Evolutionary conservation across 495 filamentous ascomycete genomes (phyloP).

Genomic region (Entonaema liquescens): DNA sequence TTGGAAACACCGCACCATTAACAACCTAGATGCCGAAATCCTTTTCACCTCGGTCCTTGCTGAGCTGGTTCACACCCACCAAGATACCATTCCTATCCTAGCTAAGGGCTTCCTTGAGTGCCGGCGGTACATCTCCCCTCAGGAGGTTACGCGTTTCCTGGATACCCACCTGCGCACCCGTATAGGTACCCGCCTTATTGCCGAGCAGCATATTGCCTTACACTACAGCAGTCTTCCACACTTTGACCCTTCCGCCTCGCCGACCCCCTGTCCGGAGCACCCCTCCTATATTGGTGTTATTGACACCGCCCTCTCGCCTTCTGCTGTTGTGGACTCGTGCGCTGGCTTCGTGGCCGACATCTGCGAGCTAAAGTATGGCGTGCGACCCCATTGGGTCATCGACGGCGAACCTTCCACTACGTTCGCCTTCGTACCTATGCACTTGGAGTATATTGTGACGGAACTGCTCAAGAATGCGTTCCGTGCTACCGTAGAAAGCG

Average conservation of each 20-base stretch:
- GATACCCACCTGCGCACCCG: slow-evolving; percentile 93
- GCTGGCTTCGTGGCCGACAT: slow-evolving; percentile 93
- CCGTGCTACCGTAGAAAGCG: slow-evolving; percentile 86
- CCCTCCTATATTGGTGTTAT: slow-evolving; percentile 94
- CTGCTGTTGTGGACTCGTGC: slow-evolving; percentile 79
- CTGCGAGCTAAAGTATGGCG: slow-evolving; percentile 94
- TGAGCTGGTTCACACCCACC: slow-evolving; percentile 90
- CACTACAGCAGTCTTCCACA: slow-evolving; percentile 84
- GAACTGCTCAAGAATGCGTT: slow-evolving; percentile 98
- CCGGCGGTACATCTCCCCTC: slow-evolving; percentile 79
- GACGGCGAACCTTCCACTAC: slow-evolving; percentile 81
- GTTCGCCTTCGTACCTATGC: slow-evolving; percentile 92
- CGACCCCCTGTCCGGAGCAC: slow-evolving; percentile 59
- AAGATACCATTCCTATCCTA: slow-evolving; percentile 91
- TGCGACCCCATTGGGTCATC: slow-evolving; percentile 81
- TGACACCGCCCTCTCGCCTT: slow-evolving; percentile 87
- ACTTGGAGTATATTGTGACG: slow-evolving; percentile 95
- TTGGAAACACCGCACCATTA: slow-evolving; percentile 77
- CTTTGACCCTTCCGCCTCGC: slow-evolving; percentile 56
- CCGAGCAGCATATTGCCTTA: slow-evolving; percentile 95
- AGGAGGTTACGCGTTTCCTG: slow-evolving; percentile 86
- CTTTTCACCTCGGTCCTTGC: slow-evolving; percentile 90
- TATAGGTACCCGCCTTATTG: slow-evolving; percentile 92
- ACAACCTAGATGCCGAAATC: slow-evolving; percentile 85
- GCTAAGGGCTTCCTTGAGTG: slow-evolving; percentile 93